Conservation (phyloP, 352 stramenopile genomes). For the Pythium graminicola region DNA sequence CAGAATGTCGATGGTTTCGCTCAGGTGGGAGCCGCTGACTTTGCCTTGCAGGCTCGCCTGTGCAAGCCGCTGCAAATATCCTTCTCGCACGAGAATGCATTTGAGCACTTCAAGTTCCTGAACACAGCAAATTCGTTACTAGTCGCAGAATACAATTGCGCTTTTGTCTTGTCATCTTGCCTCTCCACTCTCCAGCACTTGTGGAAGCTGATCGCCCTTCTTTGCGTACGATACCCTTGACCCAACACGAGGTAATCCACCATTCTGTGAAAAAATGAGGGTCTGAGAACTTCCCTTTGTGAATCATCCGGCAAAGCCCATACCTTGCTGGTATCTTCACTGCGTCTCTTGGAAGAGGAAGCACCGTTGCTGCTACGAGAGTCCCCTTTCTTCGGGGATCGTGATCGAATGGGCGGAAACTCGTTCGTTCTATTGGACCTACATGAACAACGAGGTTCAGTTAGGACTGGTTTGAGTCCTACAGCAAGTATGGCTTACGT, state of each 20-base stretch:
- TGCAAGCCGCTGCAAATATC: conserved; percentile 72
- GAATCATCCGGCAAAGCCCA: not conserved
- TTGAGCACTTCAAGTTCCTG: conserved; percentile 88
- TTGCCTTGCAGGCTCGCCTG: conserved; percentile 36
- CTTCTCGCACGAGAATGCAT: conserved; percentile 84
- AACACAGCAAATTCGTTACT: not conserved
- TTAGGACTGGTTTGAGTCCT: too few species aligned
- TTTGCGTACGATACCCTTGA: conserved; percentile 27
- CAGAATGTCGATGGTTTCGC: conserved; percentile 74
- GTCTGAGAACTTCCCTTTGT: not conserved
- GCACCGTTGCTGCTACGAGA: not conserved
- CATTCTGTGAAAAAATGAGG: not conserved
- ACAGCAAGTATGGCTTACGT: conserved; percentile 2
- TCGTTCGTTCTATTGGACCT: not conserved
- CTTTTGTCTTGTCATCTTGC: conserved; percentile 14
- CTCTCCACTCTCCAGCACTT: conserved; percentile 47
- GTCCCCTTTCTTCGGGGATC: conserved; percentile 23
- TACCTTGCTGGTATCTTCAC: conserved; percentile 3
- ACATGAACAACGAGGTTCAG: not conserved
- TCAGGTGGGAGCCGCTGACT: conserved; percentile 47
- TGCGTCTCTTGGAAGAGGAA: not conserved
- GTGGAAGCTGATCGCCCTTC: not conserved
- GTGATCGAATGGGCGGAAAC: conserved; percentile 20
- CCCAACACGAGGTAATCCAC: conserved; percentile 37
- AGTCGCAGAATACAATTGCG: too few species aligned